These are phyloP conservation scores for Grosmannia clavigera DNA, from an alignment of 2,329 filamentous ascomycete species.

Conservation along the genomic window DNA sequence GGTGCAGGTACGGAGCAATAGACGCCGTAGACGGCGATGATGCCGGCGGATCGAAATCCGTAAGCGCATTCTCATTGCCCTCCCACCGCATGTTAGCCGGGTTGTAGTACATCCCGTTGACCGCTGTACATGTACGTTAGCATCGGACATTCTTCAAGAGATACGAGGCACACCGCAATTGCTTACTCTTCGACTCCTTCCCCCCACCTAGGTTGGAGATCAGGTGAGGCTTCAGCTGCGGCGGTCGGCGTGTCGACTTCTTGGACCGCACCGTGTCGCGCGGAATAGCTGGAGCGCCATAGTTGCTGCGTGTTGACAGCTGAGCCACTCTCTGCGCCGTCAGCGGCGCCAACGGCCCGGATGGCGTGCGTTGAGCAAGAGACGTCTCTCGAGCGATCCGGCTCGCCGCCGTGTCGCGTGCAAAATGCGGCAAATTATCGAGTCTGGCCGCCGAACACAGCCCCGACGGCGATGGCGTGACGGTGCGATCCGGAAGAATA, in stretches of 20 bases:
- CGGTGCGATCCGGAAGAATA: constrained; percentile 39
- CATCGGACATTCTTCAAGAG: neutral
- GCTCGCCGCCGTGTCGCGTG: constrained; percentile 53
- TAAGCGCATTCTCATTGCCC: constrained; percentile 80
- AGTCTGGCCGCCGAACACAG: constrained; percentile 44
- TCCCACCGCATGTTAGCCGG: constrained; percentile 81
- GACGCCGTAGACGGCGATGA: constrained; percentile 41
- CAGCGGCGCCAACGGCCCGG: constrained; percentile 40
- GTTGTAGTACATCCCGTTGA: constrained; percentile 96
- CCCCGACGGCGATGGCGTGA: constrained; percentile 38
- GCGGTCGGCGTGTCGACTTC: constrained; percentile 41
- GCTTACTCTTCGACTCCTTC: constrained; percentile 70
- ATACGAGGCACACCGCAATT: neutral
- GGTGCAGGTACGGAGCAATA: constrained; percentile 27
- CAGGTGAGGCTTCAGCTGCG: constrained; percentile 66
- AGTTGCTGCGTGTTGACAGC: constrained; percentile 35
- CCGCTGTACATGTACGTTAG: constrained; percentile 34
- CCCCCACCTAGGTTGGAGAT: constrained; percentile 71
- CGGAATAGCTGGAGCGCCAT: constrained; percentile 25
- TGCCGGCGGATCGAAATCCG: constrained; percentile 58
- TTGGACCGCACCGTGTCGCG: constrained; percentile 33
- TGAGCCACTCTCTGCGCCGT: constrained; percentile 43
- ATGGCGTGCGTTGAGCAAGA: constrained; percentile 45
- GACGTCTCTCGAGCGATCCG: constrained; percentile 51
- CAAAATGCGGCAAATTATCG: constrained; percentile 48